A percentile compares a stretch with the other conserved stretches of the same genome.
These are phyloP conservation scores for Metschnikowia continentalis DNA, from an alignment of 805 yeast genomes.

Conservation along the genomic window DNA sequence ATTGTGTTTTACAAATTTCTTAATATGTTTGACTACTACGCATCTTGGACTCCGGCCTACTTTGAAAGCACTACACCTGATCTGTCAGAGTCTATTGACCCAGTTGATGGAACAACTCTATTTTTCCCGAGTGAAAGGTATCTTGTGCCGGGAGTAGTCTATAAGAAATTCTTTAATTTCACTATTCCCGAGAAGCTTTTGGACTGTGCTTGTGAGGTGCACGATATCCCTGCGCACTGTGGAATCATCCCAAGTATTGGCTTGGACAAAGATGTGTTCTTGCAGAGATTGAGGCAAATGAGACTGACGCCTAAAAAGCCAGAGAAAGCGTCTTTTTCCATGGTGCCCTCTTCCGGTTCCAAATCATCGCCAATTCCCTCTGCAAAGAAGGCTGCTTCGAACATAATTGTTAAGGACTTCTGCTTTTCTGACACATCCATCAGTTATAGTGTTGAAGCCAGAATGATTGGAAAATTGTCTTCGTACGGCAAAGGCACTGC, in stretches of 20 bases:
- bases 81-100: slow-evolving; percentile 20
- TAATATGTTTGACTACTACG: slow-evolving; percentile 29
- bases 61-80: slow-evolving; percentile 11
- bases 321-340: slow-evolving; percentile 2
- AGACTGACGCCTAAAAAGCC: slow-evolving; percentile 11
- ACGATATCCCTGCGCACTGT: slow-evolving; percentile 23
- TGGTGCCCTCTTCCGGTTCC: neutral
- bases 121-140: slow-evolving; percentile 24
- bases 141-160: slow-evolving; percentile 22
- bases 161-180: slow-evolving; percentile 38
- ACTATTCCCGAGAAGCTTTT: slow-evolving; percentile 32
- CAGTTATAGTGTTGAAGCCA: slow-evolving; percentile 26
- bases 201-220: slow-evolving; percentile 28
- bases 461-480: slow-evolving; percentile 23
- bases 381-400: slow-evolving; percentile 2
- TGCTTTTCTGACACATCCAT: slow-evolving; percentile 27
- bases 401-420: slow-evolving; percentile 20
- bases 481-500: slow-evolving; percentile 15
- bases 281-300: slow-evolving; percentile 18
- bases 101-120: slow-evolving; percentile 27
- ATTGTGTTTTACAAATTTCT: slow-evolving; percentile 25
- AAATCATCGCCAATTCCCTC: neutral
- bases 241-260: slow-evolving; percentile 24
- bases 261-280: slow-evolving; percentile 23
- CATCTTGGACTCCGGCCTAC: slow-evolving; percentile 29